Evolutionary conservation across 2,329 filamentous ascomycete genomes (phyloP).

Genomic region (Fusarium protoensiforme): DNA sequence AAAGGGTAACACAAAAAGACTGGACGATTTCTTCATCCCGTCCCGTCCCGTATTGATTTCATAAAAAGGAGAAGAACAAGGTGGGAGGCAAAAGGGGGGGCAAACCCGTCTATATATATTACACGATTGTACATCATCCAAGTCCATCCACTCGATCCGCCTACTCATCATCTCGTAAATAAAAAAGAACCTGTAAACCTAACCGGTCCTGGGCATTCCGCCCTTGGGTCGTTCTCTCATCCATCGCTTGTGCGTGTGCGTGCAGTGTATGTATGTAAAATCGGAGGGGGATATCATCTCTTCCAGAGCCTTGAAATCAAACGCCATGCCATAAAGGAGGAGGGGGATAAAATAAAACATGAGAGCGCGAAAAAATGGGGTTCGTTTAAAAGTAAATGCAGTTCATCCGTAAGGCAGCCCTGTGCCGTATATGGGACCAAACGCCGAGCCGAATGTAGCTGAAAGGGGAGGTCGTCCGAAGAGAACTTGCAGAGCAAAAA

Average conservation of each 20-base stretch:
- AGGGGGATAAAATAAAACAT: not conserved
- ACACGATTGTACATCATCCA: slow-evolving; percentile 35
- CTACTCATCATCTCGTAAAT: slow-evolving; percentile 8
- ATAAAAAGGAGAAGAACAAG: slow-evolving; percentile 5
- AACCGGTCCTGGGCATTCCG: not conserved
- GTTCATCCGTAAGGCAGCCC: slow-evolving; percentile 16
- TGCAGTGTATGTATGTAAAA: slow-evolving; percentile 26
- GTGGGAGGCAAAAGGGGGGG: not conserved
- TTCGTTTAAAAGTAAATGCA: not conserved
- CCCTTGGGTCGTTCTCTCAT: slow-evolving; percentile 20
- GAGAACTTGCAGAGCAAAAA: not conserved
- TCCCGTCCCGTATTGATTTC: not conserved
- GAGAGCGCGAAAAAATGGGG: not conserved
- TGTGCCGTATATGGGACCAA: slow-evolving; percentile 26
- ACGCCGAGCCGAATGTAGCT: slow-evolving; percentile 34
- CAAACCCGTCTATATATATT: slow-evolving; percentile 39
- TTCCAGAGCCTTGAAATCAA: slow-evolving; percentile 37
- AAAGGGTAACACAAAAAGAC: not conserved
- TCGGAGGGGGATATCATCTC: slow-evolving; percentile 44
- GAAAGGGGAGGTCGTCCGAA: not conserved
- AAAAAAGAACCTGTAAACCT: slow-evolving; percentile 16
- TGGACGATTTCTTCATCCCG: not conserved
- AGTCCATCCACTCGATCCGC: not conserved
- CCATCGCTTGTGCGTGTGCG: slow-evolving; percentile 22
- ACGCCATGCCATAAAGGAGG: slow-evolving; percentile 37